Evolutionary conservation across 2,329 filamentous ascomycete genomes (phyloP), one percentile per base, ranked within the genome.

Genomic region (Venturia asperata): DNA sequence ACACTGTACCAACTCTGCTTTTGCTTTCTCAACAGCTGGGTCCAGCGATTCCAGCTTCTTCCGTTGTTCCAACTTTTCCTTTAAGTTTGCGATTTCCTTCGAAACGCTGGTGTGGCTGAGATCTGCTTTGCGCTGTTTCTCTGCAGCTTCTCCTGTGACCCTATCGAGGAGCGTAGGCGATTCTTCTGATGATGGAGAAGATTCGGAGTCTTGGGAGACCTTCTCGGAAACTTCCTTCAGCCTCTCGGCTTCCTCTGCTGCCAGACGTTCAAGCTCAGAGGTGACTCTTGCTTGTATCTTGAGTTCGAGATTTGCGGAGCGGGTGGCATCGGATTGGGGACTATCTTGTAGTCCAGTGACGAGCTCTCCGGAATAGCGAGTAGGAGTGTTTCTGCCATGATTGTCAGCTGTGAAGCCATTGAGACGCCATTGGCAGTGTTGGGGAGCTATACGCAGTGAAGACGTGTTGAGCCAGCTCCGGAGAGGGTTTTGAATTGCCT

Each of bases 251-350:
- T 93, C 88, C 71, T 87, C 81, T 68, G 85, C 82, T 74, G 87
- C 87, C 69, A 96, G 85, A 71, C 87, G 87, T 77, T 88, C 86
- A 70, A 97, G 90, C 79, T 97, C 92, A 72, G 86, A 83, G 72
- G 88, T 86, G 67, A 97, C 91, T 77, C 93, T 92, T 74, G 85
- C 81, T 80, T 97, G 92, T 76, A 96, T 87, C 72, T 93, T 88
- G 68, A 94, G 86, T 79, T 97, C 93, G 76, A 91, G 80, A 73
- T 87, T 82, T 78, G 90, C 90, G 72, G 88, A 84, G 74, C 93
- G 92, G 69, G 91, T 92, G 67, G 87, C 86, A 80, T 97, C 92
- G 42, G 89, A 93, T 93, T 97, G 43, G 21, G 39, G 34, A 24
- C 49, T 45, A 42, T 47, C 62, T 77, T 96, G 91, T 67, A 97